Percentiles rank a stretch among this genome's conserved stretches.
Conservation (phyloP, 768 basidiomycete species). For the Kwoniella europaea region DNA sequence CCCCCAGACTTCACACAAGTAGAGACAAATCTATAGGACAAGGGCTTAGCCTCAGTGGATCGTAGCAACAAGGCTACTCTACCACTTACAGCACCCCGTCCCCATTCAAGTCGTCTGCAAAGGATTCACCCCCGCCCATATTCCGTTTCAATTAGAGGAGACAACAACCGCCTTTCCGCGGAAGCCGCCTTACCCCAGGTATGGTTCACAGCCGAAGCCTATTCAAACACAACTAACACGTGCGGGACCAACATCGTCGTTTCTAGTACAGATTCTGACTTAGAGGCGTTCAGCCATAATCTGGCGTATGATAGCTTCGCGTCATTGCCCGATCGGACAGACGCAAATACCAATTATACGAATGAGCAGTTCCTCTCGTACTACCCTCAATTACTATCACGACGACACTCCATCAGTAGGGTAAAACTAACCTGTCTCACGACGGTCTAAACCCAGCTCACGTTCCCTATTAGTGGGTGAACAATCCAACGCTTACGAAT, state of each 20-base stretch:
- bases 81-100: slow-evolving; percentile 72
- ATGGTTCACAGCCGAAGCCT: slow-evolving; percentile 74
- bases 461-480: slow-evolving; percentile 78
- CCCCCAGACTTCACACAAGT: slow-evolving; percentile 18
- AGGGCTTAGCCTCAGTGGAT: slow-evolving; percentile 77
- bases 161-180: slow-evolving; percentile 62
- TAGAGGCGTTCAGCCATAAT: slow-evolving; percentile 85
- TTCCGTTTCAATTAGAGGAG: slow-evolving; percentile 67
- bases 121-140: slow-evolving; percentile 71
- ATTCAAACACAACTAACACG: slow-evolving; percentile 69
- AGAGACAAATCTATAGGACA: slow-evolving; percentile 70
- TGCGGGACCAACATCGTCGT: slow-evolving; percentile 73
- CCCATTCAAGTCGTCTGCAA: slow-evolving; percentile 78
- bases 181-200: slow-evolving; percentile 62
- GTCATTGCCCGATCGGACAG: slow-evolving; percentile 64
- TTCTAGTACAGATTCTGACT: slow-evolving; percentile 80
- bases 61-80: slow-evolving; percentile 79
- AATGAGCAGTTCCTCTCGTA: slow-evolving; percentile 83
- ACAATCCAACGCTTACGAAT: slow-evolving; percentile 76
- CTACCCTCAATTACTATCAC: slow-evolving; percentile 79
- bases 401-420: slow-evolving; percentile 77
- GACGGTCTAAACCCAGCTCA: slow-evolving; percentile 65
- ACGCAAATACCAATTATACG: slow-evolving; percentile 81
- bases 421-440: slow-evolving; percentile 79
- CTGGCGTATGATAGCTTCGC: slow-evolving; percentile 81